Base-by-base conservation (phyloP, 345 rosid species). In the Syzygium aqueum region DNA sequence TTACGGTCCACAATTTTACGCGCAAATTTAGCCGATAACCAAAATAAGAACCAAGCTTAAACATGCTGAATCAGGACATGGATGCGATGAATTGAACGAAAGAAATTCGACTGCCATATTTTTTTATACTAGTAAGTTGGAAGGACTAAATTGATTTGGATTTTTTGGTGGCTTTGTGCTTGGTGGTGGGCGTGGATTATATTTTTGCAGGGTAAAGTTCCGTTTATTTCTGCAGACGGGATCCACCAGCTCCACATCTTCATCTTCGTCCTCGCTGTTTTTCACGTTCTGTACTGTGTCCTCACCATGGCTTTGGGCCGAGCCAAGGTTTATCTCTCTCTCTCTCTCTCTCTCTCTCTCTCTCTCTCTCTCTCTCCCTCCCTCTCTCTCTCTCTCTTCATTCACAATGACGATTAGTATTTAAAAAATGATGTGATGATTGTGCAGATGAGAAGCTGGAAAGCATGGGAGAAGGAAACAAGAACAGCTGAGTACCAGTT, bases 211-310 rank as follows among this genome's bases (percentile, higher is more conserved):
- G 98, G 96, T 0, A 92, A 95, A 92, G 98, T 96, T 27, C 91
- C 99, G 46, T 93, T 97, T 88, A 94, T 97, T 25, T 97, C 99
- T 6, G 61, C 94, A 7, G 96, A 94, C 43, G 99, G 98, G 1
- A 92, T 96, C 86, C 97, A 98, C 84, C 99, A 96, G 91, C 97
- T 98, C 21, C 99, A 98, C 87, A 91, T 94, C 73, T 96, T 97
- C 93, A 95, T 97, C 91, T 97, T 97, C 86, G 96, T 91, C 59
- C 90, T 97, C 15, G 99, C 98, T 17, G 90, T 97, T 89, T 93
- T 89, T 84, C 99, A 97, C 87, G 94, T 97, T 40, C 89, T 97
- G 53, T 95, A 95, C 91, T 95, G 99, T 85, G 89, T 96, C 87
- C 73, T 91, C 85, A 97, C 96, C 61, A 88, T 95, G 92, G 94